These are phyloP conservation scores for Cornus suecica DNA, from an alignment of 148 eudicot species.

Conservation along the genomic window DNA sequence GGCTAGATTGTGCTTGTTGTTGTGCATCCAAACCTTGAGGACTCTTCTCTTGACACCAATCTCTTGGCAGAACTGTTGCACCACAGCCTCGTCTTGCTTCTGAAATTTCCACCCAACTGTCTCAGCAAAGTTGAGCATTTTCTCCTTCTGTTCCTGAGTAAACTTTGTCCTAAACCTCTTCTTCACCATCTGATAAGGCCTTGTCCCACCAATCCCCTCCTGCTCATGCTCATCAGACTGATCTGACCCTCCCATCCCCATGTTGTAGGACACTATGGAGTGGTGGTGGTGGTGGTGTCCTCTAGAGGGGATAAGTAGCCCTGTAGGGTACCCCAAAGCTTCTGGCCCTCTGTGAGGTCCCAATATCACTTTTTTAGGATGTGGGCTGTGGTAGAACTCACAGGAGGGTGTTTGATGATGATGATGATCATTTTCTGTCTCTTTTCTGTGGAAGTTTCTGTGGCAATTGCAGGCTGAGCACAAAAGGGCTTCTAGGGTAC, in stretches of 20 bases:
- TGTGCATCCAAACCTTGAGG: slow-evolving; percentile 78
- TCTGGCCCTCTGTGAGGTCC: slow-evolving; percentile 30
- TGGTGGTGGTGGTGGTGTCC: slow-evolving; percentile 27
- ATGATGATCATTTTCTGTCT: slow-evolving; percentile 30
- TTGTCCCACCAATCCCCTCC: slow-evolving; percentile 13
- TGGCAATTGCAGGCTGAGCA: slow-evolving; percentile 71
- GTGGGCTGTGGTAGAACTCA: slow-evolving; percentile 28
- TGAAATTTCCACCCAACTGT: slow-evolving; percentile 72
- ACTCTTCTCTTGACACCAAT: slow-evolving; percentile 68
- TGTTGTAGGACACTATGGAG: slow-evolving; percentile 40
- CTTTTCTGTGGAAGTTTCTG: slow-evolving; percentile 67
- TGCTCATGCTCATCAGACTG: slow-evolving; percentile 51
- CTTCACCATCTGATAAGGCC: slow-evolving; percentile 33
- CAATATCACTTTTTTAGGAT: slow-evolving; percentile 31
- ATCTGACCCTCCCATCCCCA: slow-evolving; percentile 29
- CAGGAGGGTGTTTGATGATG: slow-evolving; percentile 16
- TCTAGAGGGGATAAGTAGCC: slow-evolving; percentile 20
- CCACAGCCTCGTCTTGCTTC: slow-evolving; percentile 63
- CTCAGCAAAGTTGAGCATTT: slow-evolving; percentile 64
- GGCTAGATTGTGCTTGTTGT: slow-evolving; percentile 60
- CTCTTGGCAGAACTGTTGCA: slow-evolving; percentile 63
- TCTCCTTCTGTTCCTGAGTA: slow-evolving; percentile 59
- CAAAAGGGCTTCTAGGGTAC: slow-evolving; percentile 46
- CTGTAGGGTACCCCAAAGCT: slow-evolving; percentile 25
- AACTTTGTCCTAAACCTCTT: slow-evolving; percentile 71